Evolutionary conservation across 1,284 basidiomycete species (phyloP), one percentile per base, ranked within the genome.

Genomic region (Leccinum solheimii): DNA sequence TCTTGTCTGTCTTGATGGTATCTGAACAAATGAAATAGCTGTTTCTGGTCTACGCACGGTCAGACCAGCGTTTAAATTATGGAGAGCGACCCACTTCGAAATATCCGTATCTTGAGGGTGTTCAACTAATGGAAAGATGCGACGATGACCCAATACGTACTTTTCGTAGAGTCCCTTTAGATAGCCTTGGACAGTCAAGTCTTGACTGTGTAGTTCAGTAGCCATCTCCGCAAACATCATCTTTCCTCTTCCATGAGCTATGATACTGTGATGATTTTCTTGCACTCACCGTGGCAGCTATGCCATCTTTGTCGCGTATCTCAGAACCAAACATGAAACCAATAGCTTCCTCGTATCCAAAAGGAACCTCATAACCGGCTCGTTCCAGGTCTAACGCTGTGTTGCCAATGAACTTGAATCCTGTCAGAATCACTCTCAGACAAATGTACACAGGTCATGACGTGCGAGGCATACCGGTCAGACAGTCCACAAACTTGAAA

Each of bases 341-440:
- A 59, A 95, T 93, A 1, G 93, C 93, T 74, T 95, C 92, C 73
- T 95, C 92, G 67, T 95, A 95, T 8, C 88, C 91, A 72, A 94
- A 94, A 0, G 83, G 84, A 9, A 92, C 90, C 27, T 87, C 82
- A 68, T 83, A 92, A 1, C 91, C 92, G 55, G 86, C 76, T 48
- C 76, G 70, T 19, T 83, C 86, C 10, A 94, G 80, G 54, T 81
- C 77, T 27, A 92, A 76, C 2, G 88, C 90, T 5, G 85, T 87
- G 69, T 95, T 95, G 10, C 92, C 92, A 56, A 95, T 92, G 72
- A 85, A 92, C 72, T 92, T 93, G 76, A 93, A 93, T 1, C 91
- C 90, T 91, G 55, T 62, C 9, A 7, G 5, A 50, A 53, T 49
- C 48, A 10, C 6, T 45, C 6, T 45, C 5, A 19, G 23, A 38